Conservation (phyloP, 768 basidiomycete species). For the Porphyrellus cyaneotinctus region DNA sequence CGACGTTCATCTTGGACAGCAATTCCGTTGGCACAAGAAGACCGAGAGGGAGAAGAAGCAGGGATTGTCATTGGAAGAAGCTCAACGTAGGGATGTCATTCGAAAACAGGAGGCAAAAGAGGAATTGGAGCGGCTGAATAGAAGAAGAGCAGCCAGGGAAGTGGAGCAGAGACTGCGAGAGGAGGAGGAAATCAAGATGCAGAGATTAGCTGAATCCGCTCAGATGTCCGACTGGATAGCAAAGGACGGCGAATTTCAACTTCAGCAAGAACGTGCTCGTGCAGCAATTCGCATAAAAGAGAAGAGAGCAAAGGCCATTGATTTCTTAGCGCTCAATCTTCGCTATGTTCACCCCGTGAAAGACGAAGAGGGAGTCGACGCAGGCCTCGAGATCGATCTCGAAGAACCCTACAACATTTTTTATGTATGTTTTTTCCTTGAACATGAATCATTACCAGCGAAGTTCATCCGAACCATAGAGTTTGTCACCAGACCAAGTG, state of each 20-base stretch:
- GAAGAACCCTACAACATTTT: slow-evolving; percentile 99
- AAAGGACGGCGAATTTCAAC: slow-evolving; percentile 95
- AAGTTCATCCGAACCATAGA: slow-evolving; percentile 43
- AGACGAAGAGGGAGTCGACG: slow-evolving; percentile 76
- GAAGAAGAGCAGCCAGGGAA: slow-evolving; percentile 87
- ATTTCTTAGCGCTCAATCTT: slow-evolving; percentile 93
- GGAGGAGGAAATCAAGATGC: slow-evolving; percentile 89
- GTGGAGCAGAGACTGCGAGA: slow-evolving; percentile 84
- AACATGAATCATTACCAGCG: background rate
- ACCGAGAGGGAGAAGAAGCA: slow-evolving; percentile 90
- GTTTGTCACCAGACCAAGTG: slow-evolving; percentile 80
- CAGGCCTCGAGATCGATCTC: slow-evolving; percentile 93
- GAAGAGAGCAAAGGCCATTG: slow-evolving; percentile 97
- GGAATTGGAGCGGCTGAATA: slow-evolving; percentile 89
- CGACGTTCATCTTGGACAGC: slow-evolving; percentile 92
- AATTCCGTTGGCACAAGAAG: slow-evolving; percentile 99
- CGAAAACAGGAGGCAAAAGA: slow-evolving; percentile 90
- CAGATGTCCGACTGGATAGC: slow-evolving; percentile 99
- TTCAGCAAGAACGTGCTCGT: slow-evolving; percentile 87
- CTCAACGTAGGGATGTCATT: slow-evolving; percentile 73
- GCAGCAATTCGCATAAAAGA: slow-evolving; percentile 95
- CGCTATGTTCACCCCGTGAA: slow-evolving; percentile 80
- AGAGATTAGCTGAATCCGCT: slow-evolving; percentile 85
- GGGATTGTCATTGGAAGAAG: slow-evolving; percentile 75
- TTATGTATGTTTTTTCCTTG: slow-evolving; percentile 54